phyloP scores from a whole-genome alignment of 1,284 basidiomycete genomes.

The Apiotrichum sp. region DNA sequence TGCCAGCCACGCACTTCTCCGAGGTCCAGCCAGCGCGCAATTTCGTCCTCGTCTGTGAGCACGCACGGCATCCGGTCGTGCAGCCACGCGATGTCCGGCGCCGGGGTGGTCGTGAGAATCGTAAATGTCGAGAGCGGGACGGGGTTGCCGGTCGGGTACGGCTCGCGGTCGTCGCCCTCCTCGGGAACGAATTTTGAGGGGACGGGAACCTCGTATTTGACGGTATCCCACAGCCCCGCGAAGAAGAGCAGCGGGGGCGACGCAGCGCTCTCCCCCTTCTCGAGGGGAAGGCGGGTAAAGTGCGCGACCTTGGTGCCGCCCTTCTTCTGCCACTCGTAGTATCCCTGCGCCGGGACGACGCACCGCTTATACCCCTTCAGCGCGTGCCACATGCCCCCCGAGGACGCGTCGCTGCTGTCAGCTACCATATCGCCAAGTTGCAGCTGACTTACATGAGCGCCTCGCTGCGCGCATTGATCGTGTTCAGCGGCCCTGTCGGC shows the following conservation, averaged over 20 bases:
- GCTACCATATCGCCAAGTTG: not conserved
- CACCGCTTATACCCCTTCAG: conserved; percentile 74
- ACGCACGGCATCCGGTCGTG: conserved; percentile 93
- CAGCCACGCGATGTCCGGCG: conserved; percentile 64
- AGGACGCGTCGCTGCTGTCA: conserved; percentile 33
- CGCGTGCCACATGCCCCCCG: conserved; percentile 68
- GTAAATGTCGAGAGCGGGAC: conserved; percentile 73
- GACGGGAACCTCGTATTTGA: conserved; percentile 48
- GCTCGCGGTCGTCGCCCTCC: conserved; percentile 28
- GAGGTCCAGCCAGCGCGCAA: conserved; percentile 73
- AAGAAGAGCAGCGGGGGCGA: conserved; percentile 66
- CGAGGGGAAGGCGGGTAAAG: conserved; percentile 59
- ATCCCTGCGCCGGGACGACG: conserved; percentile 71
- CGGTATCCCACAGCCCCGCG: conserved; percentile 80
- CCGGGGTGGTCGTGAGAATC: conserved; percentile 76
- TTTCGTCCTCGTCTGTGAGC: conserved; percentile 57
- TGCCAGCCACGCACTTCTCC: conserved; percentile 58
- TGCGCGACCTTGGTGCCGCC: conserved; percentile 71
- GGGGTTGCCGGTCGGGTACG: conserved; percentile 50
- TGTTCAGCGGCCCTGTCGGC: conserved; percentile 64
- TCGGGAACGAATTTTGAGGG: conserved; percentile 22
- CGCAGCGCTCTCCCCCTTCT: conserved; percentile 46
- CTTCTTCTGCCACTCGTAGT: conserved; percentile 86
- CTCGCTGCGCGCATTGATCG: conserved; percentile 85
- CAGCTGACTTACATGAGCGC: conserved; percentile 57